These are phyloP conservation scores for Apophysomyces variabilis DNA, from an alignment of 371 early-diverging fungal genomes.

Conservation along the genomic window DNA sequence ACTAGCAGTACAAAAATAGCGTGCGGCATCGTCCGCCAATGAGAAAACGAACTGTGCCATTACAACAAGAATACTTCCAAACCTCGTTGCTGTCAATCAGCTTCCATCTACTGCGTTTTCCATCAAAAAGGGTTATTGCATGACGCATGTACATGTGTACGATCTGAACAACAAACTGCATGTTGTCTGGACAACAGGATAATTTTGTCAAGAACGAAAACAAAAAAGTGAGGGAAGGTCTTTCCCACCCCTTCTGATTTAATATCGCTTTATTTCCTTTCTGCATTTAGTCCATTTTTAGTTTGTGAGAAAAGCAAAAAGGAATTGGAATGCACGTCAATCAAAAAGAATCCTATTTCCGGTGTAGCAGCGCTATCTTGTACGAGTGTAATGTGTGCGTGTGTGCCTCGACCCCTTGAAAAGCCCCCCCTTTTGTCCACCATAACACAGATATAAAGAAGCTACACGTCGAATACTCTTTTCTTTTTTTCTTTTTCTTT, in stretches of 20 bases:
- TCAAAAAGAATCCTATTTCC: neutral
- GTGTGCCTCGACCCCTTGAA: constrained; percentile 6
- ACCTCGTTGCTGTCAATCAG: constrained; percentile 9
- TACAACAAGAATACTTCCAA: neutral
- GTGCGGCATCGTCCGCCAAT: neutral
- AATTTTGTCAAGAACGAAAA: neutral
- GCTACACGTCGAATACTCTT: neutral
- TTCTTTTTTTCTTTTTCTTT: neutral
- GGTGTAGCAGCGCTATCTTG: too few relatives aligned
- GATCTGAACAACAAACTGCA: constrained; percentile 5
- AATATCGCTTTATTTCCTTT: constrained; percentile 3
- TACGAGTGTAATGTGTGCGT: neutral
- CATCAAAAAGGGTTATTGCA: constrained; percentile 1
- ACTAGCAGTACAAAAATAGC: neutral
- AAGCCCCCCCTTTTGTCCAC: neutral
- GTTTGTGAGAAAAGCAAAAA: neutral
- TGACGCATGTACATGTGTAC: constrained; percentile 10
- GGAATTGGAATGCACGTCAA: constrained; percentile 1
- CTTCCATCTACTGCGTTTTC: neutral
- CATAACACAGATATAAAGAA: neutral
- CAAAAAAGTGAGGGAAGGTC: too few relatives aligned
- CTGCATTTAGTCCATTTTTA: constrained; percentile 9
- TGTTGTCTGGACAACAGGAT: neutral
- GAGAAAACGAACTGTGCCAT: neutral
- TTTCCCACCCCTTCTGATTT: constrained; percentile 8